Conservation (phyloP, 306 rosid species). For the Cucurbita ficifolia region DNA sequence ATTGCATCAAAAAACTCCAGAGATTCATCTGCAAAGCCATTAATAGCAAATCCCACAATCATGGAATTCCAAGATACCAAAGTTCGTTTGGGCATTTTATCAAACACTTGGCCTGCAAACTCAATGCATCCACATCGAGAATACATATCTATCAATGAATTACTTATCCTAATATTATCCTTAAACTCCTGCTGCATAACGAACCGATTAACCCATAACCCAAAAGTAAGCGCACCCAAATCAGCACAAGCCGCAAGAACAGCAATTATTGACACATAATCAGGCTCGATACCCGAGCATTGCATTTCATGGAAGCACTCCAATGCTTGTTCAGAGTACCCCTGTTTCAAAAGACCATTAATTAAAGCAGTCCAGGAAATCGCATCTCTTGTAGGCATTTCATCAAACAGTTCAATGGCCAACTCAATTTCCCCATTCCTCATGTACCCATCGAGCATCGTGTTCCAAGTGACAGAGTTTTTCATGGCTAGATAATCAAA, state of each 20-base stretch:
- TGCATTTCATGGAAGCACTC: constrained; percentile 68
- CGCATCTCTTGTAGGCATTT: constrained; percentile 58
- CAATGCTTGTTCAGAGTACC: constrained; percentile 45
- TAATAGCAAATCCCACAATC: constrained; percentile 65
- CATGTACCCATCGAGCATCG: constrained; percentile 64
- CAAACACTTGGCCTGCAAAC: constrained; percentile 55
- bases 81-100: constrained; percentile 30
- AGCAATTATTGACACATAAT: constrained; percentile 67
- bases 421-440: constrained; percentile 31
- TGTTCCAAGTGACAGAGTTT: constrained; percentile 71
- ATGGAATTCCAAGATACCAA: constrained; percentile 85
- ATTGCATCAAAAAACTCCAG: constrained; percentile 36
- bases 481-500: constrained; percentile 37
- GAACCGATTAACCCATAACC: constrained; percentile 58
- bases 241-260: constrained; percentile 72
- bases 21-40: constrained; percentile 66
- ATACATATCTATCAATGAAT: constrained; percentile 72
- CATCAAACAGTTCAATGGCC: constrained; percentile 51
- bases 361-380: constrained; percentile 77
- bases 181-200: constrained; percentile 26
- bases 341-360: constrained; percentile 62
- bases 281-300: constrained; percentile 44
- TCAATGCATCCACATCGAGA: constrained; percentile 68
- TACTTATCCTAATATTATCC: constrained; percentile 40
- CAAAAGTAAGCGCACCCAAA: constrained; percentile 60